Evolutionary conservation across 768 basidiomycete species (phyloP).

Genomic region (Sarcodon sp.): DNA sequence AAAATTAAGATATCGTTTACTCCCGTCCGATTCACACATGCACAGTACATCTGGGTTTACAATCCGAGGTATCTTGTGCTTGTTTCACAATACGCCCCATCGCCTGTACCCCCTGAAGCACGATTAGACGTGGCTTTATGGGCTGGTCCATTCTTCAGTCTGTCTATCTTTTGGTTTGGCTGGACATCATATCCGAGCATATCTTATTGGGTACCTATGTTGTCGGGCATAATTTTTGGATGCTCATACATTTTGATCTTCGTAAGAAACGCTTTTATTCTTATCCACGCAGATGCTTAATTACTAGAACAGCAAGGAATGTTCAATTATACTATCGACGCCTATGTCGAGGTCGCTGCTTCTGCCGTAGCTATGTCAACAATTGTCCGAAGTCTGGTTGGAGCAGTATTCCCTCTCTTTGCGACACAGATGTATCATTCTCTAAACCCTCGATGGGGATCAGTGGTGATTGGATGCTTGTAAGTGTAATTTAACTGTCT

Average conservation of each 20-base stretch:
- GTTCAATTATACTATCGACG: slow-evolving; percentile 54
- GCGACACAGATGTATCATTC: slow-evolving; percentile 19
- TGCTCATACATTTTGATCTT: slow-evolving; percentile 44
- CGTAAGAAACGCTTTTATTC: slow-evolving; percentile 21
- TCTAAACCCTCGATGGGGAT: slow-evolving; percentile 45
- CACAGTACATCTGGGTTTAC: slow-evolving; percentile 30
- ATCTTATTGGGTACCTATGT: slow-evolving; percentile 41
- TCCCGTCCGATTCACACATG: slow-evolving; percentile 1
- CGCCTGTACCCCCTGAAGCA: slow-evolving; percentile 50
- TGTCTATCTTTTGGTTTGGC: slow-evolving; percentile 60
- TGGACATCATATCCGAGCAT: slow-evolving; percentile 48
- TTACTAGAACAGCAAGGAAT: slow-evolving; percentile 28
- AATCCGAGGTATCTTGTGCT: slow-evolving; percentile 38
- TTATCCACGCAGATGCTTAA: background rate
- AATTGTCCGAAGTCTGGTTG: slow-evolving; percentile 28
- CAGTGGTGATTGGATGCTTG: slow-evolving; percentile 40
- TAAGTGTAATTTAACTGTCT: too few relatives aligned
- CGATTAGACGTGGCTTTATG: slow-evolving; percentile 37
- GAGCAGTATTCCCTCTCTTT: slow-evolving; percentile 17
- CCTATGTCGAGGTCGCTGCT: slow-evolving; percentile 43
- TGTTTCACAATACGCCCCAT: slow-evolving; percentile 29
- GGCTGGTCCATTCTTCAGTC: slow-evolving; percentile 36
- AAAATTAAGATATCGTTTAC: background rate
- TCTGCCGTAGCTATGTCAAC: slow-evolving; percentile 44
- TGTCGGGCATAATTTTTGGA: slow-evolving; percentile 34